Conservation (phyloP, 306 rosid genomes). For the Prunus kanzakura region DNA sequence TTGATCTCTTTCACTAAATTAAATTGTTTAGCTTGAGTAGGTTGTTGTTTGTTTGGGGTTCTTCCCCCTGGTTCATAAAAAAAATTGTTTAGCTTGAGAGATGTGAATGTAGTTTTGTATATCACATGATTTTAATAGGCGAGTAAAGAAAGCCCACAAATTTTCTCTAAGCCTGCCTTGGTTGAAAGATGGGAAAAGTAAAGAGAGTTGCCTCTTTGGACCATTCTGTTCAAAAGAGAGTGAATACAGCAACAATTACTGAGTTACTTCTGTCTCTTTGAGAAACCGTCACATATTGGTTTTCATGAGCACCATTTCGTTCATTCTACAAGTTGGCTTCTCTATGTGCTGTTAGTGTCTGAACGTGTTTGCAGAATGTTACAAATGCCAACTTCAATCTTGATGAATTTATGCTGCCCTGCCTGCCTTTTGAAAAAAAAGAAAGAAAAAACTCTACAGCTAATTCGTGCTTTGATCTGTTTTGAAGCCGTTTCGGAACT, state of each 20-base stretch:
- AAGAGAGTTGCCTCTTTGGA: background rate
- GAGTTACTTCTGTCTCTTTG: background rate
- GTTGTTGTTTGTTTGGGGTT: too few relatives aligned
- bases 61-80: too few relatives aligned
- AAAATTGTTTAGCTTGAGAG: background rate
- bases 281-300: background rate
- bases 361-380: constrained; percentile 1
- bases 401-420: constrained; percentile 16
- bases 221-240: background rate
- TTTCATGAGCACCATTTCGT: background rate
- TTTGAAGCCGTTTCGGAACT: constrained; percentile 80
- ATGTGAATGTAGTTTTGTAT: background rate
- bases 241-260: background rate
- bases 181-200: background rate
- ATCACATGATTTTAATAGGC: background rate
- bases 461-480: constrained; percentile 26
- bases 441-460: background rate
- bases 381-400: background rate
- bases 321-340: background rate
- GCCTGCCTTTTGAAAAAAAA: background rate
- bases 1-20: background rate
- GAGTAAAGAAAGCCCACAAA: background rate
- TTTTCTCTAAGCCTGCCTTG: background rate
- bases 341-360: background rate
- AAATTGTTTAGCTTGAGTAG: background rate